Base-by-base conservation (phyloP, 176 grass and related monocot genomes). In the Cenchrus fungigraminus region DNA sequence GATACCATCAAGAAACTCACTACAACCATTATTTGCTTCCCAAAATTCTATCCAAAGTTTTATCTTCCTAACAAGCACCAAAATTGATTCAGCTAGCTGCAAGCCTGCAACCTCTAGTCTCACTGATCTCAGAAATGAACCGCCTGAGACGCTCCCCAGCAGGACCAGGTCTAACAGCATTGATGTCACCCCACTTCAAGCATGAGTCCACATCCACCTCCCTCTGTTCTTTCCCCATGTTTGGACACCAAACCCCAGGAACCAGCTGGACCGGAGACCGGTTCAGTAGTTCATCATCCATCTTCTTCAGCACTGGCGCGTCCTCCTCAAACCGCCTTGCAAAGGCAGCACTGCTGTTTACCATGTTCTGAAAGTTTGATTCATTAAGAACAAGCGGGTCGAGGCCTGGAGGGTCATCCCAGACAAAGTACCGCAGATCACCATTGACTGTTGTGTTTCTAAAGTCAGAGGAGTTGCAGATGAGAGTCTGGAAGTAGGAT, bases 401-500 rank as follows among this genome's bases (percentile, higher is more conserved):
- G 42, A 92, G 69, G 5, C 90, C 90, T 56, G 92, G 92, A 72
- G 95, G 90, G 25, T 97, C 29, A 1, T 87, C 86, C 95, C 95
- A 97, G 16, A 97, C 31, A 72, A 97, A 89, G 77, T 89, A 90
- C 4, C 92, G 81, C 12, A 97, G 82, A 49, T 94, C 90, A 0
- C 56, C 47, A 13, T 90, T 92, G 44, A 89, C 76, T 8, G 92
- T 89, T 11, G 83, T 92, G 86, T 94, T 94, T 34, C 54, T 57
- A 20, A 94, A 97, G 22, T 88, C 56, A 1, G 78, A 76, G n/a
- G 90, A 92, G 60, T 89, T 94, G 88, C 92, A 97, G 12, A 94
- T 88, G 9, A 87, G 77, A 52, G 95, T 94, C 63, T 97, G 95
- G 90, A 97, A 97, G 86, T 97, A 97, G 19, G 92, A 87, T 74